These are phyloP conservation scores for Flaveria robusta DNA, from an alignment of 129 eudicot genomes.

Conservation along the genomic window DNA sequence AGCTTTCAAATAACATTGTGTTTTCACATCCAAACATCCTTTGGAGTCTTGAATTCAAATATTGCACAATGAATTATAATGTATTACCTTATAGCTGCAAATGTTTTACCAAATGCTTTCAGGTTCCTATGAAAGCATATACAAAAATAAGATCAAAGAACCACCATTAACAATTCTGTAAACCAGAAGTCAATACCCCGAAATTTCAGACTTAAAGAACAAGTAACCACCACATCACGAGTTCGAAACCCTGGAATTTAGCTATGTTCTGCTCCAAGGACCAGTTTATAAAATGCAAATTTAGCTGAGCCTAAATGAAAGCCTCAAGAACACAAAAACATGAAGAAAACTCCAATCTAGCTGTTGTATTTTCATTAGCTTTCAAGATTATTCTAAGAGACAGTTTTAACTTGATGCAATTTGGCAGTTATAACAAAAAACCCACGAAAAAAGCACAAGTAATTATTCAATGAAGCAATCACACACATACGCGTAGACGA, in stretches of 20 bases:
- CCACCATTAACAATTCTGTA: not conserved
- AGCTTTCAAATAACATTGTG: too few species aligned
- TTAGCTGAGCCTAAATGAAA: not conserved
- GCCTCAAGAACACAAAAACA: not conserved
- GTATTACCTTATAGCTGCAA: too few species aligned
- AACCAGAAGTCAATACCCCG: not conserved
- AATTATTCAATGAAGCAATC: conserved; percentile 8
- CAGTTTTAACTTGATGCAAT: conserved; percentile 11
- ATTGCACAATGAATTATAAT: too few species aligned
- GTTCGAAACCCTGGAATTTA: not conserved
- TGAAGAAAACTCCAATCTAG: not conserved
- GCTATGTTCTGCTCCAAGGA: not conserved
- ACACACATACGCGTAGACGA: not conserved
- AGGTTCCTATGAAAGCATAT: too few species aligned
- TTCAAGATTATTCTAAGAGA: not conserved
- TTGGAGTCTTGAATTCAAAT: too few species aligned
- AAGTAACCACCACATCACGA: not conserved
- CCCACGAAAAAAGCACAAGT: not conserved
- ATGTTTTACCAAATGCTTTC: too few species aligned
- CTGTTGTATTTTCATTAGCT: not conserved
- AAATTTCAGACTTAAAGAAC: too few species aligned
- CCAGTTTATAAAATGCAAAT: not conserved
- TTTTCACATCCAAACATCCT: too few species aligned
- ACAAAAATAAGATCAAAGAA: not conserved
- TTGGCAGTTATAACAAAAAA: conserved; percentile 5